phyloP scores from a whole-genome alignment of 2,329 filamentous ascomycete genomes.

The Hymenoscyphus occultus region DNA sequence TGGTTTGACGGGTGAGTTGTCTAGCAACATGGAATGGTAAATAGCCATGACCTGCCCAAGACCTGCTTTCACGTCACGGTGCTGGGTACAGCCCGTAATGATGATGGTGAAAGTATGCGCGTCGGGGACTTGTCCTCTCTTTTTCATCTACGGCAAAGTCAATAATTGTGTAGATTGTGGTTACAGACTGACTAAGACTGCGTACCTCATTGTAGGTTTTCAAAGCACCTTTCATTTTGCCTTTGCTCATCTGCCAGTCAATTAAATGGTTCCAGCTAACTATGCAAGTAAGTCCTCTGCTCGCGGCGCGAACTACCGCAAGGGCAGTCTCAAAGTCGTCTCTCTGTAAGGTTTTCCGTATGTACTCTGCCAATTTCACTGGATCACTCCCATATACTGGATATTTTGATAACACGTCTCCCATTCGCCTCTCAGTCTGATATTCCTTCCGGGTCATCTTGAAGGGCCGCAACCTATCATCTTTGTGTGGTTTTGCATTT shows the following conservation, averaged over 20 bases:
- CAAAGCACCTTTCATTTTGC: conserved; percentile 61
- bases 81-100: conserved; percentile 68
- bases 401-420: conserved; percentile 19
- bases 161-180: conserved; percentile 11
- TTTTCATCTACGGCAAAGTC: conserved; percentile 73
- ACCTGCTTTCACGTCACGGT: conserved; percentile 55
- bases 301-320: conserved; percentile 66
- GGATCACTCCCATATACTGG: conserved; percentile 53
- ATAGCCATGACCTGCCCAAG: conserved; percentile 69
- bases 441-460: conserved; percentile 10
- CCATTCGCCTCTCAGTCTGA: conserved; percentile 11
- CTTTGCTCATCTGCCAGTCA: conserved; percentile 61
- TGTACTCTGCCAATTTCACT: conserved; percentile 66
- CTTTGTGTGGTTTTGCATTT: neutral
- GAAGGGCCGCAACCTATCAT: neutral
- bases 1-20: conserved; percentile 62
- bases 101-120: conserved; percentile 80
- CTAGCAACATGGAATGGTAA: conserved; percentile 70
- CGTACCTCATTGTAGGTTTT: conserved; percentile 85
- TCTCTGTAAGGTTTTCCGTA: conserved; percentile 57
- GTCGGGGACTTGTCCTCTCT: conserved; percentile 77
- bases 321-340: conserved; percentile 65
- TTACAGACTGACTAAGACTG: conserved; percentile 14
- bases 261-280: conserved; percentile 91
- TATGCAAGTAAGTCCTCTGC: conserved; percentile 58